Percentiles rank a stretch among this genome's conserved stretches.
These are phyloP conservation scores for Cyclotella kingstonii DNA, from an alignment of 108 stramenopile genomes.

Conservation along the genomic window DNA sequence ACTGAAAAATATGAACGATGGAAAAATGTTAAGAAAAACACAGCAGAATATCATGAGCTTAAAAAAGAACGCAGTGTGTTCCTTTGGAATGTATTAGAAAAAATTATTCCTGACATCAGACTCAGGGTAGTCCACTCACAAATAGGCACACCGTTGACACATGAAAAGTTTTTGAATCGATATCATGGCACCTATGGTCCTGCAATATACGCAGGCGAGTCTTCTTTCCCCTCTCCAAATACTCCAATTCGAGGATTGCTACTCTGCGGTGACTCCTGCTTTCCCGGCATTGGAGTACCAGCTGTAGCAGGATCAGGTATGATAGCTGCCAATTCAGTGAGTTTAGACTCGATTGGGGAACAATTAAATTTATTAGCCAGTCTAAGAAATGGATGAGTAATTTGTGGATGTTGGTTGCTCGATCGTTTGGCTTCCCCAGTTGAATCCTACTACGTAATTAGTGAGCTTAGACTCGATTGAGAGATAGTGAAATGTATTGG, in stretches of 20 bases:
- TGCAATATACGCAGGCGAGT: slow-evolving; percentile 76
- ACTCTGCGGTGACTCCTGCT: slow-evolving; percentile 76
- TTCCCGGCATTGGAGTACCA: slow-evolving; percentile 91
- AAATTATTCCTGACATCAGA: slow-evolving; percentile 78
- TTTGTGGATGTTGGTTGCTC: too few species aligned
- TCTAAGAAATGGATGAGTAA: too few species aligned
- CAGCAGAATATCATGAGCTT: slow-evolving; percentile 69
- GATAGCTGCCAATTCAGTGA: slow-evolving; percentile 74
- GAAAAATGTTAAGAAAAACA: slow-evolving; percentile 69
- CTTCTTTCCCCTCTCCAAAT: slow-evolving; percentile 69
- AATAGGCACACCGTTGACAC: slow-evolving; percentile 84
- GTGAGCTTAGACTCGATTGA: too few species aligned
- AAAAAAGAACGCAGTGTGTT: slow-evolving; percentile 84
- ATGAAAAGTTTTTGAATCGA: slow-evolving; percentile 79
- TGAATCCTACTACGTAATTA: too few species aligned
- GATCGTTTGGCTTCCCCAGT: too few species aligned
- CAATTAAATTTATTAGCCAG: slow-evolving; percentile 57
- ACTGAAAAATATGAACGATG: slow-evolving; percentile 80
- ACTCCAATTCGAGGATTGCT: slow-evolving; percentile 63
- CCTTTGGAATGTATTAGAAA: slow-evolving; percentile 83
- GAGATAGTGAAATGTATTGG: too few species aligned
- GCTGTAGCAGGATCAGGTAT: slow-evolving; percentile 90
- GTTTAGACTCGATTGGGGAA: slow-evolving; percentile 49
- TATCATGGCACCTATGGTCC: slow-evolving; percentile 84
- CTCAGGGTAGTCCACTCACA: slow-evolving; percentile 40